phyloP scores from a whole-genome alignment of 768 basidiomycete species.

The Lactarius tabidus region DNA sequence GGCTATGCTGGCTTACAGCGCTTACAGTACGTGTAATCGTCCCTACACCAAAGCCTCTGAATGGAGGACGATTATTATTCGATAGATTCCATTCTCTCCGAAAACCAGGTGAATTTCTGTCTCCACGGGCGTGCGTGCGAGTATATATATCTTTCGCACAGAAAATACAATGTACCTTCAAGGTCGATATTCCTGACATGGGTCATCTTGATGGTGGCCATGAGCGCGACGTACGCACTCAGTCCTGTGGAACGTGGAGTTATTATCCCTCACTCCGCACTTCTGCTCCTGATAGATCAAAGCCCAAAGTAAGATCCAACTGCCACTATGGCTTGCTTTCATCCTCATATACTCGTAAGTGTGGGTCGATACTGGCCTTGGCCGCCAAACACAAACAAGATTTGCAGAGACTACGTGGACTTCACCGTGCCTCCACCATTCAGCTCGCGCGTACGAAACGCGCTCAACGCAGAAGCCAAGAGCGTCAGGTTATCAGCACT shows the following conservation, averaged over 20 bases:
- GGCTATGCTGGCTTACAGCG: too few species aligned
- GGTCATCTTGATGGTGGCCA: constrained; percentile 86
- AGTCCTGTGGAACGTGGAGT: background rate
- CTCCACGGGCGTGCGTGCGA: background rate
- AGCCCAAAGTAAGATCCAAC: constrained; percentile 65
- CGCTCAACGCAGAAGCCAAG: constrained; percentile 82
- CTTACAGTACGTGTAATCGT: too few species aligned
- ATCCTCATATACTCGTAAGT: constrained; percentile 76
- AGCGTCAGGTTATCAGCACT: constrained; percentile 80
- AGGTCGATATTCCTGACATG: constrained; percentile 76
- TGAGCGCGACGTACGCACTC: constrained; percentile 62
- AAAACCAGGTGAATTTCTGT: constrained; percentile 68
- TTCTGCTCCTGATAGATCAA: constrained; percentile 55
- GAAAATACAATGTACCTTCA: constrained; percentile 95
- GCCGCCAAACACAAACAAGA: too few species aligned
- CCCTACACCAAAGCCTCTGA: background rate
- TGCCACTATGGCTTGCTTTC: constrained; percentile 91
- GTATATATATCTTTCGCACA: constrained; percentile 30
- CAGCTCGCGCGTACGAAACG: constrained; percentile 71
- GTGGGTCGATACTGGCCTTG: background rate
- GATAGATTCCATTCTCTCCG: constrained; percentile 84
- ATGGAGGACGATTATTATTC: constrained; percentile 96
- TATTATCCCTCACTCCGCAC: background rate
- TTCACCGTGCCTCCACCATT: constrained; percentile 82
- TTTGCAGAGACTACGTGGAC: constrained; percentile 79